Base-by-base conservation (phyloP, 2,329 filamentous ascomycete species). In the Beauveria pseudobassiana region DNA sequence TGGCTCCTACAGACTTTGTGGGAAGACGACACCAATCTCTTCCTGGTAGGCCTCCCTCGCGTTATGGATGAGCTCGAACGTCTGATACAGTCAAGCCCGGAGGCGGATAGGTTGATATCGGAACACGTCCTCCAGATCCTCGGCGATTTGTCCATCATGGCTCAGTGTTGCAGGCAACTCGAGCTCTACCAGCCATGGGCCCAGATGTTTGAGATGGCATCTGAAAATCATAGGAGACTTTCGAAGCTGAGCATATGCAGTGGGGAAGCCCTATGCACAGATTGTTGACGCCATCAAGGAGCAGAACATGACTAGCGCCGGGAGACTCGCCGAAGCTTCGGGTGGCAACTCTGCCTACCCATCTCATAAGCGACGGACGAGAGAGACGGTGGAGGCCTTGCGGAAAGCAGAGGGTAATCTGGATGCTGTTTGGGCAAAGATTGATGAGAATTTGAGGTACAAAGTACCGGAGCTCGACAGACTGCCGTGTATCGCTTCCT, bases 171-270 rank as follows among this genome's bases (percentile, higher is more conserved):
- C 8, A 69, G 70, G 5, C 79, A 83, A 62, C 65, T 84, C 3
- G 68, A 79, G 1, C 62, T 76, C 1, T 82, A 77, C 63, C 76
- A 79, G 51, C 80, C 80, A 0, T 82, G 80, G 79, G 77, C 78
- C 3, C 69, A 67, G 38, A 70, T 65, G 0, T 80, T 79, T 51
- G 73, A 78, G 7, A 12, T 56, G 9, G 64, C 67, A 2, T 54
- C 71, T n/a, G 64, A 64, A 1, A 64, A 74, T 0, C 62, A 62
- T 20, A 30, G 67, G n/a, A 34, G 6, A 20, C 9, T 7, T 28
- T 46, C 3, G n/a, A 46, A 48, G 4, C 64, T 68, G 0, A 63
- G 52, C 0, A 68, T 77, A 26, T 64, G 72, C 42, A 62, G 24
- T 43, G 24, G 38, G 24, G 5, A 28, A 55, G 26, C 26, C 52